Percentiles rank a stretch among this genome's conserved stretches.
Evolutionary conservation across 1,139 yeast species (phyloP).

Genomic region (Arxiozyma heterogenica): DNA sequence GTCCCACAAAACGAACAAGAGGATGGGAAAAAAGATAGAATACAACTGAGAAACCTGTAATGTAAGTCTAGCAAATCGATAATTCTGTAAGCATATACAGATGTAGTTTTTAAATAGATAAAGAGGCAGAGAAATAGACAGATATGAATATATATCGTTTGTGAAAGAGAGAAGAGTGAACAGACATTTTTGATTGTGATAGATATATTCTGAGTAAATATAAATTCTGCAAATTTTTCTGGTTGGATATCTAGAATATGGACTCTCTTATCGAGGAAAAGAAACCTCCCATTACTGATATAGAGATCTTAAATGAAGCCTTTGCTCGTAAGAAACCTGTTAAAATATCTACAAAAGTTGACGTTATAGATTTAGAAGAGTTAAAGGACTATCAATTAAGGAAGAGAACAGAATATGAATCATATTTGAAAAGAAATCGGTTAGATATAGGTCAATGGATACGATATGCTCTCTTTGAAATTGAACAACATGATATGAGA

Average conservation of each 20-base stretch:
- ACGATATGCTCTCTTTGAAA: conserved; percentile 83
- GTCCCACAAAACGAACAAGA: too few species aligned
- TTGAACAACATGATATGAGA: conserved; percentile 65
- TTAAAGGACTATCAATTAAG: conserved; percentile 64
- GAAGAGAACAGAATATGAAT: conserved; percentile 75
- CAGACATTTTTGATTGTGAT: neutral
- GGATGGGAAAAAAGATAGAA: too few species aligned
- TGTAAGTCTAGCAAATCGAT: too few species aligned
- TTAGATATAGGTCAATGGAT: conserved; percentile 84
- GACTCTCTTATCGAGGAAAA: neutral
- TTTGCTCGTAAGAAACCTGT: conserved; percentile 16
- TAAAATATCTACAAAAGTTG: conserved; percentile 38
- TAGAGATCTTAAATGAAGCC: conserved; percentile 9
- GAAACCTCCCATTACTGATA: conserved; percentile 9
- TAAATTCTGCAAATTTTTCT: neutral
- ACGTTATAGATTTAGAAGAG: conserved; percentile 73
- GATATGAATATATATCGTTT: neutral
- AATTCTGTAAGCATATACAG: too few species aligned
- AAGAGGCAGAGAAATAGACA: neutral
- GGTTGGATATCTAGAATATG: neutral
- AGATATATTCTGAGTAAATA: neutral
- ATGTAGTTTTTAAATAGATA: too few species aligned
- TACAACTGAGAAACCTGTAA: too few species aligned
- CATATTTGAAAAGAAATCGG: conserved; percentile 73
- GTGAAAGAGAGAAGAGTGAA: neutral